Percentiles rank a stretch among this genome's conserved stretches.
Evolutionary conservation across 371 early-diverging fungal genomes (phyloP).

Genomic region (Syncephalis plumigaleata): DNA sequence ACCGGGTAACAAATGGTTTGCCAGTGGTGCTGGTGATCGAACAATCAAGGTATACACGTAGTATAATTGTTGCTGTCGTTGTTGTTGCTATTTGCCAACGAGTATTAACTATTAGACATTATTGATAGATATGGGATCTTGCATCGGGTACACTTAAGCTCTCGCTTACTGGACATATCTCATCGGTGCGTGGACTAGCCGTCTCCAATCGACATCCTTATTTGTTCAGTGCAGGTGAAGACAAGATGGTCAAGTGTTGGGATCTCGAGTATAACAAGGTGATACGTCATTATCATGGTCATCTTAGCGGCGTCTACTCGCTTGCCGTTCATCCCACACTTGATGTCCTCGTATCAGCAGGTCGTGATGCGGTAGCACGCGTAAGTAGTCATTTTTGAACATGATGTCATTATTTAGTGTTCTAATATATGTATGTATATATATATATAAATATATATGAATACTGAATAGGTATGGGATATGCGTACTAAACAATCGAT

Average conservation of each 20-base stretch:
- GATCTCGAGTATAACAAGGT: constrained; percentile 96
- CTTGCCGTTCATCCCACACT: constrained; percentile 83
- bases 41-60: constrained; percentile 62
- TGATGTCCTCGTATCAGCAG: constrained; percentile 85
- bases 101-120: no score
- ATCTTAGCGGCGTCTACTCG: constrained; percentile 83
- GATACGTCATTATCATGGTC: constrained; percentile 95
- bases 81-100: no score
- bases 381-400: constrained; percentile 20
- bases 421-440: not conserved
- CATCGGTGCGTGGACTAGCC: constrained; percentile 84
- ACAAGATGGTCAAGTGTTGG: constrained; percentile 97
- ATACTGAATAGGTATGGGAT: constrained; percentile 68
- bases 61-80: no score
- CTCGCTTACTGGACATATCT: constrained; percentile 92
- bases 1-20: constrained; percentile 93
- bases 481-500: constrained; percentile 89
- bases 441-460: not conserved
- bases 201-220: constrained; percentile 91
- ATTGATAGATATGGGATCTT: constrained; percentile 84
- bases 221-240: constrained; percentile 89
- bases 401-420: not conserved
- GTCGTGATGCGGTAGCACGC: constrained; percentile 86
- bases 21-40: constrained; percentile 89
- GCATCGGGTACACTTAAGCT: constrained; percentile 91